Conservation (phyloP, 805 yeast genomes). For the Candida hungchunana region DNA sequence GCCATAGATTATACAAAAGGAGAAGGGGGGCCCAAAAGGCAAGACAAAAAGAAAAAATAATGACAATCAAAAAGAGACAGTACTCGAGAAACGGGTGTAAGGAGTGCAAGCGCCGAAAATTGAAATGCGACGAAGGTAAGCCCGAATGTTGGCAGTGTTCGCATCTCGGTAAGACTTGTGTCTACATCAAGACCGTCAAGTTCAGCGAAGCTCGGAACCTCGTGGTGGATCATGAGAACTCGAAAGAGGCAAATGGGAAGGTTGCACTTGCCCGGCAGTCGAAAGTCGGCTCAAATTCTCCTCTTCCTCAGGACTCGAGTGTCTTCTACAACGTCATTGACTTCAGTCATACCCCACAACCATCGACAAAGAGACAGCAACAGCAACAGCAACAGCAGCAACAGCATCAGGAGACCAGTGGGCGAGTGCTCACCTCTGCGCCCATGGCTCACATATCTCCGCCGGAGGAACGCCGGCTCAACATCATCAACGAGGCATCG, state of each 20-base stretch:
- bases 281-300: not conserved
- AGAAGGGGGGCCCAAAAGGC: too few relatives aligned
- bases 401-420: too few relatives aligned
- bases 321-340: slow-evolving; percentile 12
- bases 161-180: slow-evolving; percentile 33
- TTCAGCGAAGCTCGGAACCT: slow-evolving; percentile 20
- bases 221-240: slow-evolving; percentile 6
- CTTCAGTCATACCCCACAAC: slow-evolving; percentile 9
- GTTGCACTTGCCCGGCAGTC: too few relatives aligned
- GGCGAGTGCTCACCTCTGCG: not conserved
- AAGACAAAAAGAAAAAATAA: too few relatives aligned
- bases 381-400: not conserved
- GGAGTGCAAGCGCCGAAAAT: slow-evolving; percentile 41
- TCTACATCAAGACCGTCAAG: slow-evolving; percentile 29
- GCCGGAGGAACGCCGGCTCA: slow-evolving; percentile 12
- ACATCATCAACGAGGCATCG: slow-evolving; percentile 23
- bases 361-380: slow-evolving; percentile 1
- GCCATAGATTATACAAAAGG: too few relatives aligned
- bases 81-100: slow-evolving; percentile 43
- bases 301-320: slow-evolving; percentile 1
- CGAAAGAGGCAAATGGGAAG: too few relatives aligned
- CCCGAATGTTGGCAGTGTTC: slow-evolving; percentile 38
- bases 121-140: slow-evolving; percentile 29
- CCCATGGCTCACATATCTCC: slow-evolving; percentile 13
- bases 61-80: slow-evolving; percentile 26